Evolutionary conservation across 345 rosid genomes (phyloP), one percentile per base, ranked within the genome.

Genomic region (Pistacia atlantica): DNA sequence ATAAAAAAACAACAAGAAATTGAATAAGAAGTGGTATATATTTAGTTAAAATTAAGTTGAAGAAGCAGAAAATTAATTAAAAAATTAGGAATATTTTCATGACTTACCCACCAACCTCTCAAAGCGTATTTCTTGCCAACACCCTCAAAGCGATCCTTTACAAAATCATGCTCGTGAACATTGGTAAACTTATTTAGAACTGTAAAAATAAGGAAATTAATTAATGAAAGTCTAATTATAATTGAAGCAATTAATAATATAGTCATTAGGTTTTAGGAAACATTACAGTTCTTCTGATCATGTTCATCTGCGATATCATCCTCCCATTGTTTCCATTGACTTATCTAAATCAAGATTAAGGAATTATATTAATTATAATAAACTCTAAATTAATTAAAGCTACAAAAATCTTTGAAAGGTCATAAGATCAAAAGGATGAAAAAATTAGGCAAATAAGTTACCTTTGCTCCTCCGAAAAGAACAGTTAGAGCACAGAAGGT

Each of bases 381-480:
- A 6, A 1, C 31, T 61, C 16, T 12, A 28, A 12, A 28, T 1
- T 11, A 12, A 28, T 1, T 28, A 13, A 61, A 11, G 4, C 4
- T 3, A 12, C 16, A 52, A 52, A 13, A 54, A 5, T 14, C 18
- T 13, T 5, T 18, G 18, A 54, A 54, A 16, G 4, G 12, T 54
- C n/a, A 4, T 16, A 4, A 54, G 18, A n/a, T 54, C 25, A 8
- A 16, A 70, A 20, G 51, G 18, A 1, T 60, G 9, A 49, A 28
- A 6, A 12, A 38, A 28, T 1, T 18, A 8, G n/a, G 59, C 35
- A 18, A 62, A 37, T 4, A 31, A 54, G 22, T 73, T 79, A 88
- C 98, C 91, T 91, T 88, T 56, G 85, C 83, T 75, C 89, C 89
- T 37, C 97, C 98, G 7, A 87, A 89, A 59, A 93, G 77, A 76